phyloP scores from a whole-genome alignment of 225 moss, liverwort and hornwort genomes.

The Anthoceros angustus region DNA sequence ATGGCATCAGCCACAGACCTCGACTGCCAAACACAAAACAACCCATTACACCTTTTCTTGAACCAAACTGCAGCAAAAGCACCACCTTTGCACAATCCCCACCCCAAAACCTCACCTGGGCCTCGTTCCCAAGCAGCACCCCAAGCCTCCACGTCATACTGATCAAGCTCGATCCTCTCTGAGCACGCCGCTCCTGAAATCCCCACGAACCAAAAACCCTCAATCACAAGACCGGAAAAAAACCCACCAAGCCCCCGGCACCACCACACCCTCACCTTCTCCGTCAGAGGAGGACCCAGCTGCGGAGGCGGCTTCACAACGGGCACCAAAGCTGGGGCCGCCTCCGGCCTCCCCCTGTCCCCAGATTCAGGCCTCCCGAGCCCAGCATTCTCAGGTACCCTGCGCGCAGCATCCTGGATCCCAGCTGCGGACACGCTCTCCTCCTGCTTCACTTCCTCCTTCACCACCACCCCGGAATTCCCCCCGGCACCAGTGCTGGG shows the following conservation, averaged over 20 bases:
- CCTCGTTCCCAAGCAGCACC: slow-evolving; percentile 56
- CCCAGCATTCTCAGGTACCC: too few relatives aligned
- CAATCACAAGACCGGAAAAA: too few relatives aligned
- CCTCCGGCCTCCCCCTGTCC: not conserved
- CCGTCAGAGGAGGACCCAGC: slow-evolving; percentile 3
- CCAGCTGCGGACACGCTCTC: too few relatives aligned
- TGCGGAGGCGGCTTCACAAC: not conserved
- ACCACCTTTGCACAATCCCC: too few relatives aligned
- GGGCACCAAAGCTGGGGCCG: not conserved
- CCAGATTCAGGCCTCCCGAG: too few relatives aligned
- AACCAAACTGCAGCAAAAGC: too few relatives aligned
- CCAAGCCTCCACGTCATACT: slow-evolving; percentile 80
- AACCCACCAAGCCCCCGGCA: too few relatives aligned
- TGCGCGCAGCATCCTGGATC: too few relatives aligned
- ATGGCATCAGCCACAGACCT: not conserved
- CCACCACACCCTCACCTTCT: not conserved
- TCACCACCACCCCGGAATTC: too few relatives aligned
- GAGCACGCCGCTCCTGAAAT: slow-evolving; percentile 34
- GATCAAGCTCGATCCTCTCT: slow-evolving; percentile 26
- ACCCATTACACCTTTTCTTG: too few relatives aligned
- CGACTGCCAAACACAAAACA: not conserved
- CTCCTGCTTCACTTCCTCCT: too few relatives aligned
- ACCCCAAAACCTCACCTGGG: slow-evolving; percentile 27
- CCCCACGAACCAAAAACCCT: not conserved
- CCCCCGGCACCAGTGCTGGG: not conserved